Base-by-base conservation (phyloP, 352 stramenopile genomes). In the Pythium vanterpoolii region DNA sequence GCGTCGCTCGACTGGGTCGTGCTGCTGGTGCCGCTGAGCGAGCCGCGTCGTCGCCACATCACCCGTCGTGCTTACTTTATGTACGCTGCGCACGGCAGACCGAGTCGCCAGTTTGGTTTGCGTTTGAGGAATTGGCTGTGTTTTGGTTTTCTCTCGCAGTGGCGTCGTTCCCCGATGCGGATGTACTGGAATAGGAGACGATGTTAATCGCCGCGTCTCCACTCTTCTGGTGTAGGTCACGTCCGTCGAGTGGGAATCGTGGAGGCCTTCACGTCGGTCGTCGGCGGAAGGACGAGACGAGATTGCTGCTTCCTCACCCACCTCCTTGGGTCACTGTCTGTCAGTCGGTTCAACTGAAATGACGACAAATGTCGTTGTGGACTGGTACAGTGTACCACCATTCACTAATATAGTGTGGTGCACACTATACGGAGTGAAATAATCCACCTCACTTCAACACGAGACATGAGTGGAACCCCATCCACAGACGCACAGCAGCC, bases 11-110 rank as follows among this genome's bases (percentile, higher is more conserved):
- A 27, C 7, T 10, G 43, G 27, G 14, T 43, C 23, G 23, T 42
- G 33, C n/a, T 58, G 62, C 36, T 64, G 44, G 49, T 50, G 27
- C 60, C 62, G 36, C 62, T 59, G 23, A 69, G 44, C 6, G 62
- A 69, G 38, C 55, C 62, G 23, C 62, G 46, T 34, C 62, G 62
- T 19, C 62, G 62, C 62, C 62, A 69, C 62, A 69, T 69, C 5
- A n/a, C n/a, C n/a, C n/a, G n/a, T n/a, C n/a, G n/a, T n/a, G n/a
- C n/a, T n/a, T n/a, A n/a, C n/a, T n/a, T n/a, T n/a, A n/a, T n/a
- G n/a, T n/a, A n/a, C n/a, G n/a, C n/a, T n/a, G n/a, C n/a, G 34
- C 13, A 21, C 13, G 19, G 14, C 6, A 36, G 19, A 42, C 10
- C 34, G 34, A 42, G 34, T 42, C 34, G 34, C 34, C 34, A 42